Base-by-base conservation (phyloP, 768 basidiomycete species). In the Leccinum fibrillosum region DNA sequence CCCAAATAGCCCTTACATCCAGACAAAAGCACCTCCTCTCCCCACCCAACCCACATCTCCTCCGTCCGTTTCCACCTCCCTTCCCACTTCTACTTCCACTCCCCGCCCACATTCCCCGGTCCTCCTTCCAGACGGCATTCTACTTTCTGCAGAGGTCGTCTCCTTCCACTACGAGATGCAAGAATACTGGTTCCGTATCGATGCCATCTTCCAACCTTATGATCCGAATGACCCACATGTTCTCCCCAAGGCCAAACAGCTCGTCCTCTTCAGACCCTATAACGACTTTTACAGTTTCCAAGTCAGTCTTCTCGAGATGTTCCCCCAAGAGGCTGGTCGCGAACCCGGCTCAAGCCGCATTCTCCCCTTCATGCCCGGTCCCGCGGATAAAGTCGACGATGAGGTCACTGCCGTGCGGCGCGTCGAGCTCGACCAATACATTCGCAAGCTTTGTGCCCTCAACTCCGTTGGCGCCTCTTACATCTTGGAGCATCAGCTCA, bases 231-330 rank as follows among this genome's bases (percentile, higher is more conserved):
- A 83, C 49, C 80, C 82, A 54, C 75, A 72, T 28, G 66, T 72
- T 15, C 80, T 88, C 28, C 88, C 90, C 5, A 79, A 81, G 11
- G 84, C 90, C 12, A 88, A 84, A 64, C 85, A 88, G 34, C 85
- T 98, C 56, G 86, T 94, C 63, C 80, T 98, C 47, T 99, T 96
- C 77, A 85, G 97, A 52, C 86, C 92, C 25, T 99, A 99, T 79
- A 91, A 95, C 66, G 96, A 99, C 73, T 99, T 99, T 73, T 98
- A 96, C 75, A 92, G 95, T 66, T 98, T 98, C 74, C 97, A 99
- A 69, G 89, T 97, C 56, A 78, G 83, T 5, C 82, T 99, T 23
- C 83, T 98, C 60, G 84, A 94, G 49, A 80, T 82, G 0, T 98
- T 95, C 74, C 94, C 95, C 7, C 82, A 82, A 48, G 97, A 99